phyloP scores from a whole-genome alignment of 176 grass and related monocot genomes.

The Ampelocalamus luodianensis region DNA sequence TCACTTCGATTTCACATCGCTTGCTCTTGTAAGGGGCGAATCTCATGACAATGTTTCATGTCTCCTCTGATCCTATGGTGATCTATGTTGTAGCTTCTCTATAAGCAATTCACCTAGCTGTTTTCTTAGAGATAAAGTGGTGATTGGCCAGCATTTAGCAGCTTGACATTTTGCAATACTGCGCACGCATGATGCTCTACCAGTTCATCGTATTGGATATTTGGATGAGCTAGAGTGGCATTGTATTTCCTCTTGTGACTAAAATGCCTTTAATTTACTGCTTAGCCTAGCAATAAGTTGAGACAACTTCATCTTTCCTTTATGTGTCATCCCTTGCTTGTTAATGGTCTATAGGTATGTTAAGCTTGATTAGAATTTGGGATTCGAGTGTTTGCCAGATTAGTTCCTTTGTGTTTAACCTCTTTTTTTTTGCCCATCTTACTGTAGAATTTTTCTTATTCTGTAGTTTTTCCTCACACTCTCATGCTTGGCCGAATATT shows the following conservation, averaged over 20 bases:
- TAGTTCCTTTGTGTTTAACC: neutral
- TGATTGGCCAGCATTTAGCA: neutral
- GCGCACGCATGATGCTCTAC: neutral
- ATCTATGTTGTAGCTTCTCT: conserved; percentile 22
- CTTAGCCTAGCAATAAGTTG: neutral
- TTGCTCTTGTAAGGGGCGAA: conserved; percentile 46
- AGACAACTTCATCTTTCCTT: neutral
- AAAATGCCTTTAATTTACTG: neutral
- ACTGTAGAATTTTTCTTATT: neutral
- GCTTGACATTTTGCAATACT: neutral
- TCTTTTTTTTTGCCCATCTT: neutral
- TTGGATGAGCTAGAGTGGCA: neutral
- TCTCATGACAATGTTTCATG: neutral
- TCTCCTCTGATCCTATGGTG: neutral
- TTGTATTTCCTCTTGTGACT: conserved; percentile 5
- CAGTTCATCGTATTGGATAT: neutral
- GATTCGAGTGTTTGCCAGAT: neutral
- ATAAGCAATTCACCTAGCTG: conserved; percentile 1
- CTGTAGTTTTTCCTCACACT: conserved; percentile 70
- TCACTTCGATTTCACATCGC: conserved; percentile 58
- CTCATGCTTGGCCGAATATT: conserved; percentile 47
- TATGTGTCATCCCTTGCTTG: neutral
- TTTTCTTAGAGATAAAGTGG: conserved; percentile 30
- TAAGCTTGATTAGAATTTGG: conserved; percentile 19
- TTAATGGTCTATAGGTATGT: neutral